Base-by-base conservation (phyloP, 2,329 filamentous ascomycete genomes). In the Colletotrichum brevisporum region DNA sequence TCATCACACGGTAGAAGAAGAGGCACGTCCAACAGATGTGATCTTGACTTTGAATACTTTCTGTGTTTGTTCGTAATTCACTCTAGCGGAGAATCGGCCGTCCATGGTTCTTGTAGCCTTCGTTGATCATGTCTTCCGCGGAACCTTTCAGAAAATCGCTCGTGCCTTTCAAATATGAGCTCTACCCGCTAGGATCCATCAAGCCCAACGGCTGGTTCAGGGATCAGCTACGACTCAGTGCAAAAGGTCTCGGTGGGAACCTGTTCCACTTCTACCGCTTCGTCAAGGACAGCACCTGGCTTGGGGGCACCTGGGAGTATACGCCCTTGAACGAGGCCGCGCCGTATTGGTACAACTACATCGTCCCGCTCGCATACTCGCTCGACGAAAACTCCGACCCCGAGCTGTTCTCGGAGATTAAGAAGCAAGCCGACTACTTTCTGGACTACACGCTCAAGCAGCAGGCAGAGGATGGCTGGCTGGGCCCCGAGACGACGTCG, bases 301-400 rank as follows among this genome's bases (percentile, higher is more conserved):
- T 81, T 0, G 86, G 86, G 1, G 83, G 84, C 3, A 73, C 78
- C 18, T 73, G 76, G 10, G 87, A 89, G 71, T 90, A 90, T 75
- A 87, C 83, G 64, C 78, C 77, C n/a, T 75, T 90, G 8, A 84
- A 88, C 71, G 88, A 90, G 77, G 86, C 82, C 0, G 80, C 86
- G 21, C 86, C 88, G 0, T 90, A 90, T 75, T 90, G 88, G 86
- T 86, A 89, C 76, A 90, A 90, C 72, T 85, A 84, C 2, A 77
- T 89, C 1, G 87, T 90, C 0, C 87, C 87, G 1, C 77, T 90
- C 58, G 86, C 88, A 0, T 90, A 85, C 71, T 76, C 77, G 0
- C 75, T 87, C 2, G 78, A 85, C 45, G n/a, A 21, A 27, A 16
- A 27, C 0, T 63, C 52, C 13, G 82, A 89, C 74, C 36, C 45